phyloP scores from a whole-genome alignment of 192 early-diverging fungal genomes.

The Coemansia sp. region DNA sequence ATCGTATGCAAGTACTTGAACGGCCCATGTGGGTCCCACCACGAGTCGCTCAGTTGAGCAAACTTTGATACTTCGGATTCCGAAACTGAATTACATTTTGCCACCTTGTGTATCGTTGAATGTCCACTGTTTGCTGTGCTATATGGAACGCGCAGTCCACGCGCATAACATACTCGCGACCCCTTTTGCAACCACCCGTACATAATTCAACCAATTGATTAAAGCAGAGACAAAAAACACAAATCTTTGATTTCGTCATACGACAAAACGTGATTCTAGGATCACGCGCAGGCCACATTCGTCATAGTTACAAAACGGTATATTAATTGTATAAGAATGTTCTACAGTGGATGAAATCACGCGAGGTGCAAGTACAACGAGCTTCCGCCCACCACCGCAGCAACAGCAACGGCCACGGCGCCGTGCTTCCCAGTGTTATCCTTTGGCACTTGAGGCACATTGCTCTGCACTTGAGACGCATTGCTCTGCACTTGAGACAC shows the following conservation, averaged over 20 bases:
- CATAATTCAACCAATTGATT: too few relatives aligned
- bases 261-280: not conserved
- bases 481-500: too few relatives aligned
- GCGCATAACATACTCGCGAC: too few relatives aligned
- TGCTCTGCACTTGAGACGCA: too few relatives aligned
- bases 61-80: conserved; percentile 30
- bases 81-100: not conserved
- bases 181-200: too few relatives aligned
- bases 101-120: too few relatives aligned
- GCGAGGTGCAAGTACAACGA: conserved; percentile 18
- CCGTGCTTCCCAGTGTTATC: not conserved
- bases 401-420: conserved; percentile 7
- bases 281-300: conserved; percentile 12
- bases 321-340: not conserved
- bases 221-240: too few relatives aligned
- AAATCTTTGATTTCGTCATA: too few relatives aligned
- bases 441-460: too few relatives aligned
- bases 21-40: conserved; percentile 90
- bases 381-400: conserved; percentile 8
- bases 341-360: not conserved
- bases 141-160: too few relatives aligned
- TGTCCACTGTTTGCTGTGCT: too few relatives aligned
- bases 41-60: conserved; percentile 54
- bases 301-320: not conserved
- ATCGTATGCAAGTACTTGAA: conserved; percentile 81